These are phyloP conservation scores for Aspergillus ostianus DNA, from an alignment of 495 filamentous ascomycete species.

Conservation along the genomic window DNA sequence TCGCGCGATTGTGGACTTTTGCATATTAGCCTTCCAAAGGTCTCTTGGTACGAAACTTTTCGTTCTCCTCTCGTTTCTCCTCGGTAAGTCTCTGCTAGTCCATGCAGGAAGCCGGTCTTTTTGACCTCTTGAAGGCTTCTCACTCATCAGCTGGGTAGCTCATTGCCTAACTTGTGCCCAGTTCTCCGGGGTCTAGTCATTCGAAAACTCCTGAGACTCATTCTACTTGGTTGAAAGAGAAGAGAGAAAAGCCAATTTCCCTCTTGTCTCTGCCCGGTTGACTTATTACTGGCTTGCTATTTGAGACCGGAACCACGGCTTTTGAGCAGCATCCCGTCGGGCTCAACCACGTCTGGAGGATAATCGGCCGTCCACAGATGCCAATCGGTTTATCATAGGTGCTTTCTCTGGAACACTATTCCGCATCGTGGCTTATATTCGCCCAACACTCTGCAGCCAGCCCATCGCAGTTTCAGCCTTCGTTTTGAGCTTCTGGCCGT, in stretches of 20 bases:
- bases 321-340: conserved; percentile 13
- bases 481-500: conserved; percentile 30
- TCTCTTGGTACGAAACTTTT: not conserved
- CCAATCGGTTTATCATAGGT: conserved; percentile 23
- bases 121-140: conserved; percentile 23
- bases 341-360: conserved; percentile 8
- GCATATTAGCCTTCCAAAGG: conserved; percentile 33
- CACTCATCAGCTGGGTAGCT: conserved; percentile 39
- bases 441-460: conserved; percentile 37
- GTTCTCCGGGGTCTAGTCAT: conserved; percentile 12
- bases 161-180: conserved; percentile 19
- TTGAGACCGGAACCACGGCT: conserved; percentile 14
- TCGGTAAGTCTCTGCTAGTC: conserved; percentile 35
- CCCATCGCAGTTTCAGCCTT: conserved; percentile 33
- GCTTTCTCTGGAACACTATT: conserved; percentile 26
- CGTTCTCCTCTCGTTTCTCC: conserved; percentile 2
- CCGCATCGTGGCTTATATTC: conserved; percentile 26
- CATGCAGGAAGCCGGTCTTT: conserved; percentile 36
- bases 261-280: conserved; percentile 26
- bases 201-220: conserved; percentile 11
- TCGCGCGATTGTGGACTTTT: conserved; percentile 23
- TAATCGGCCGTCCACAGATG: conserved; percentile 17
- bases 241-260: conserved; percentile 25
- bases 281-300: conserved; percentile 13
- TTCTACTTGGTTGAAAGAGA: conserved; percentile 13